Evolutionary conservation across 257 asterid species (phyloP).

Genomic region (Solanum okadae): DNA sequence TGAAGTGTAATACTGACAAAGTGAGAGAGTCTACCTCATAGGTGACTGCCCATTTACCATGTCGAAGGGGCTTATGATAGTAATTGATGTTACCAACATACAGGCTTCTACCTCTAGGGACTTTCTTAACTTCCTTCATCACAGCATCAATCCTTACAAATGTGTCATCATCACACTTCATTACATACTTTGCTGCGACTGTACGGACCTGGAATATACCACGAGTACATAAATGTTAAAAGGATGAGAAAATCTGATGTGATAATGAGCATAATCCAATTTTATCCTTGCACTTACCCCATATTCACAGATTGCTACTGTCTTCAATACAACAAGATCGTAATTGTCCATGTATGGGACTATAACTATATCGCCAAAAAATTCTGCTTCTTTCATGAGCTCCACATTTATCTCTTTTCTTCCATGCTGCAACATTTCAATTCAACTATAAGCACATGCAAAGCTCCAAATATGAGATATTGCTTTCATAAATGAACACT

Average conservation of each 20-base stretch:
- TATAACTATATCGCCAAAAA: slow-evolving; percentile 80
- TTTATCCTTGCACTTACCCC: slow-evolving; percentile 52
- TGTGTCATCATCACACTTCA: slow-evolving; percentile 99
- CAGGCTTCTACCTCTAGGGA: slow-evolving; percentile 42
- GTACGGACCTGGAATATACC: slow-evolving; percentile 50
- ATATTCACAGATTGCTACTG: slow-evolving; percentile 88
- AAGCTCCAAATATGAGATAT: background rate
- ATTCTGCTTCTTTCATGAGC: slow-evolving; percentile 85
- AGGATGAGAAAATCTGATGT: background rate
- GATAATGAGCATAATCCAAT: background rate
- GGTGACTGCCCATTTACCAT: slow-evolving; percentile 99
- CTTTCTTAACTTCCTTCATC: slow-evolving; percentile 58
- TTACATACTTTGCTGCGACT: slow-evolving; percentile 59
- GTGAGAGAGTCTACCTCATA: slow-evolving; percentile 54
- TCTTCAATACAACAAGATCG: slow-evolving; percentile 89
- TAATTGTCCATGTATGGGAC: slow-evolving; percentile 95
- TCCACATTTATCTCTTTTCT: slow-evolving; percentile 81
- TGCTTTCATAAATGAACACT: background rate
- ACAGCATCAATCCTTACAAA: slow-evolving; percentile 85
- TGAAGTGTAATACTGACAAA: background rate
- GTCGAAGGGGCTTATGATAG: slow-evolving; percentile 81
- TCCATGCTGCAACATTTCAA: slow-evolving; percentile 48
- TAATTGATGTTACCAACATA: slow-evolving; percentile 89
- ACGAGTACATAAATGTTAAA: slow-evolving; percentile 1
- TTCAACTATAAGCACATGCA: slow-evolving; percentile 2